phyloP scores from a whole-genome alignment of 1,284 basidiomycete genomes.

The Boletus albobrunnescens region DNA sequence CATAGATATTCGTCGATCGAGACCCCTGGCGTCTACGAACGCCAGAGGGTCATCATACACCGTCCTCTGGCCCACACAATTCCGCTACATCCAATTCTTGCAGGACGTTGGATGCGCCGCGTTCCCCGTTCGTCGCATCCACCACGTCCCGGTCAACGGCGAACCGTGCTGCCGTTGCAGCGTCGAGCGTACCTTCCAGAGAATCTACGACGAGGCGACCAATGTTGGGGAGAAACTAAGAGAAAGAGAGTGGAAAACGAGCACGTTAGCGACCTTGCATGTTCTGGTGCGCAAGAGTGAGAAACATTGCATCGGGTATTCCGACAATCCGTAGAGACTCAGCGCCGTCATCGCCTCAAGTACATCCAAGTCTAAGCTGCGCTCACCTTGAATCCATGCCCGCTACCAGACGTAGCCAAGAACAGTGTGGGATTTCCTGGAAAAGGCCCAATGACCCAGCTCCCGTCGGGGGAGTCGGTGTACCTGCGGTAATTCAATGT shows the following conservation, averaged over 20 bases:
- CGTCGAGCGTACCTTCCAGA: constrained; percentile 60
- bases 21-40: background rate
- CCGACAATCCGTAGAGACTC: background rate
- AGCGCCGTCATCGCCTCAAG: background rate
- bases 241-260: background rate
- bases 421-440: constrained; percentile 56
- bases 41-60: constrained; percentile 25
- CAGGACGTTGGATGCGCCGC: constrained; percentile 23
- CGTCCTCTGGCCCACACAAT: constrained; percentile 48
- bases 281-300: too few species aligned
- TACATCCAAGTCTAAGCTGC: background rate
- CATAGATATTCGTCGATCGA: background rate
- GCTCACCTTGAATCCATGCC: constrained; percentile 77
- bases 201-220: constrained; percentile 72
- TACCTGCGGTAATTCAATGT: constrained; percentile 47
- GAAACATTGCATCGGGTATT: too few species aligned
- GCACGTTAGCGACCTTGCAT: too few species aligned
- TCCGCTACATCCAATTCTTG: constrained; percentile 44
- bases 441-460: constrained; percentile 76
- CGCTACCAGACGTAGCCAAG: constrained; percentile 74
- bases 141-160: constrained; percentile 41
- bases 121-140: constrained; percentile 35
- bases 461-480: constrained; percentile 69
- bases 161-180: constrained; percentile 51
- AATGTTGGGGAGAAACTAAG: constrained; percentile 78